Base-by-base conservation (phyloP, 2,329 filamentous ascomycete genomes). In the Penicillium sp. region DNA sequence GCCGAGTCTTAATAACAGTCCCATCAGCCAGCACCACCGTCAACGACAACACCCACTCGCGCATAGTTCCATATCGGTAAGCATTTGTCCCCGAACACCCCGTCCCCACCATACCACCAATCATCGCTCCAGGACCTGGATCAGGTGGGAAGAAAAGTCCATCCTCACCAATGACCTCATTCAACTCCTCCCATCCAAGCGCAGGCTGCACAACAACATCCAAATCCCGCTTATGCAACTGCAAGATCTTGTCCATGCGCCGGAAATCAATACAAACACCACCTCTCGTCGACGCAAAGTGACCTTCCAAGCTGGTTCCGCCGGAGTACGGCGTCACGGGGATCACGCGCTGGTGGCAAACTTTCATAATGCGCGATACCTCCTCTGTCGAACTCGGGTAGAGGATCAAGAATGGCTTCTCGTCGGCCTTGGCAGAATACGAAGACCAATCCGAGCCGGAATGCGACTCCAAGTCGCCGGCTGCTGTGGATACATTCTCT, bases 21-120 rank as follows among this genome's bases (percentile, higher is more conserved):
- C 92, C 92, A 72, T 96, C 92, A 16, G 92, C 92, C 65, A 96
- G 81, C 10, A 96, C 92, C 4, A 96, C 90, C 0, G 92, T 96
- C 61, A 96, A 75, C 50, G 84, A 88, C 21, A 96, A 77, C 11
- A 96, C 92, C 92, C 92, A 96, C 70, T 96, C 92, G 58, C 90
- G 87, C 91, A 96, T 96, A 2, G 92, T 96, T 58, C 92, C 92
- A 72, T 96, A 96, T 54, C 92, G 83, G 77, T 95, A 96, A 14
- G 92, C 88, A 71, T 96, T 96, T 13, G 92, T 96, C 55, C 92
- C 92, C 4, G 77, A 79, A 58, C 78, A 80, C 43, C 77, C 77
- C 9, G 78, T 80, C 9, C 77, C 77, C 10, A 80, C 75, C 78
- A 80, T 80, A 51, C 92, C 92, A 53, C 92, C 92, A 64, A 97